Percentiles rank a stretch among this genome's conserved stretches.
Evolutionary conservation across 148 eudicot genomes (phyloP).

Genomic region (Vaccinium corymbosum): DNA sequence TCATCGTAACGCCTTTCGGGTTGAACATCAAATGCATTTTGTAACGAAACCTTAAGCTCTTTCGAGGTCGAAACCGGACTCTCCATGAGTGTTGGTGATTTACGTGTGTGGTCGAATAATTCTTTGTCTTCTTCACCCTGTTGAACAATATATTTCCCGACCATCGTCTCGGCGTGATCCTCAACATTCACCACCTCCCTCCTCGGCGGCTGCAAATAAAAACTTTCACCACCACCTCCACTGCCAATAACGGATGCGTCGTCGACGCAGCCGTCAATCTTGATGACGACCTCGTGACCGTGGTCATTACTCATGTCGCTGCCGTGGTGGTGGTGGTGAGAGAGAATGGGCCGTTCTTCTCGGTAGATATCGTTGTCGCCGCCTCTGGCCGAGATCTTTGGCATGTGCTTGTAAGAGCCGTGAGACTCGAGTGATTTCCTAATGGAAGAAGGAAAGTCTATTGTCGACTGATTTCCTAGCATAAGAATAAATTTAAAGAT

Average conservation of each 20-base stretch:
- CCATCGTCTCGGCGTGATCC: background rate
- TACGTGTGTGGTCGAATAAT: background rate
- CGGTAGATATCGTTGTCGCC: background rate
- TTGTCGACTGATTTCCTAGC: background rate
- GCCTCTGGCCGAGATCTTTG: slow-evolving; percentile 5
- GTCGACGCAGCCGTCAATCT: slow-evolving; percentile 12
- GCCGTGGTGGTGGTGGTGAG: background rate
- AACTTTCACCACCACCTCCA: background rate
- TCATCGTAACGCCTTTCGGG: background rate
- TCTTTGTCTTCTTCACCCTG: background rate
- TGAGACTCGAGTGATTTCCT: slow-evolving; percentile 15
- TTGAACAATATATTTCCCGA: slow-evolving; percentile 5
- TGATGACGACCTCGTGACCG: slow-evolving; percentile 19
- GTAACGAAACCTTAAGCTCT: slow-evolving; percentile 31
- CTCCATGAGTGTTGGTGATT: background rate
- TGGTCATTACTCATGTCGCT: background rate
- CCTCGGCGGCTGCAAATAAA: background rate
- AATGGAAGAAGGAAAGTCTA: slow-evolving; percentile 20
- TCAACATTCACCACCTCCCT: slow-evolving; percentile 16
- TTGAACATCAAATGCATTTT: slow-evolving; percentile 19
- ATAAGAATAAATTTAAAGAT: background rate
- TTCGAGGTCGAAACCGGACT: slow-evolving; percentile 11
- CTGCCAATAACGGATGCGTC: background rate
- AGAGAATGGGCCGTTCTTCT: slow-evolving; percentile 19
- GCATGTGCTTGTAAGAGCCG: background rate